Evolutionary conservation across 1,284 basidiomycete genomes (phyloP), one percentile per base, ranked within the genome.

Genomic region (Entoloma clypeatum): DNA sequence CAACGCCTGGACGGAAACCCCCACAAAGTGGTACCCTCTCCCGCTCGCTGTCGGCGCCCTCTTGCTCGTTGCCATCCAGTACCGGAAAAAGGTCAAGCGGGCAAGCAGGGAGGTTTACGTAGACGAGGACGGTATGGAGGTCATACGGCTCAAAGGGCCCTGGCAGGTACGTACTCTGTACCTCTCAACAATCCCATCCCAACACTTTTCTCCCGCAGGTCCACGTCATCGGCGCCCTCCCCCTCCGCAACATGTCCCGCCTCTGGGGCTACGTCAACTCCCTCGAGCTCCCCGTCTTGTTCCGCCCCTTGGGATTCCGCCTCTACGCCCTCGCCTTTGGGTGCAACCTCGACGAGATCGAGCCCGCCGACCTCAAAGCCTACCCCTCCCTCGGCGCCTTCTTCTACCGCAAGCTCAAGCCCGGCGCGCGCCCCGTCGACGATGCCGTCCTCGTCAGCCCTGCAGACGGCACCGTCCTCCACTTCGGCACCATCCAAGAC

Each of bases 201-300:
- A 35, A 21, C 13, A 31, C 18, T 26, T 28, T 43, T 42, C n/a
- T n/a, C n/a, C n/a, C n/a, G n/a, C 31, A 96, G 91, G 91, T 98
- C 18, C 90, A 96, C 64, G 92, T 99, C 39, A 74, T 99, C 35
- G 95, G 93, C 39, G 94, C 94, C 5, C 78, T 99, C 3, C 95
- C 95, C 0, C 77, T 99, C 11, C 84, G 94, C 31, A 91, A 92
- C 52, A 81, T 98, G 57, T 98, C 93, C 18, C 85, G 94, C 5
- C 66, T 97, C 6, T 99, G 95, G 93, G 96, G 96, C 6, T 94
- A 93, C 65, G 59, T 96, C 44, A 99, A 98, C 68, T 88, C 85
- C 3, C 71, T 93, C 38, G 86, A 93, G 48, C 78, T 99, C 2
- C 96, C 95, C 17, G 75, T 95, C 42, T 99, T 94, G 95, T 80